Conservation (phyloP, 2,329 filamentous ascomycete species). For the Bipolaris cookei region DNA sequence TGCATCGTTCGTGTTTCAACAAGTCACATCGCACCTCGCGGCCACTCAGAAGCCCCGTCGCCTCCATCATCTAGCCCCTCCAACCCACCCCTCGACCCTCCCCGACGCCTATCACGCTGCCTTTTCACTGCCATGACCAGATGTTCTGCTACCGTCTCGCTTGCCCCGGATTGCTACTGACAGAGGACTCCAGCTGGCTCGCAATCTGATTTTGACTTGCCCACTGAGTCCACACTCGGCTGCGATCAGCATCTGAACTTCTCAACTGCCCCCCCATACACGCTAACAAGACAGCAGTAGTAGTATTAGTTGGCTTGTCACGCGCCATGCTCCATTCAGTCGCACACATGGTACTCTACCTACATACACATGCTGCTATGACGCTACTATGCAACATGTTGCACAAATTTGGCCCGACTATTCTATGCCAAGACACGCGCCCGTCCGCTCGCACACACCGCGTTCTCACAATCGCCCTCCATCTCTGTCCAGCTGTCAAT, state of each 20-base stretch:
- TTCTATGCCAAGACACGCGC: neutral
- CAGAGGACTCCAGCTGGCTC: constrained; percentile 1
- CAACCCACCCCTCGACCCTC: neutral
- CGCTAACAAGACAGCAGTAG: constrained; percentile 10
- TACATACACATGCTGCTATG: constrained; percentile 4
- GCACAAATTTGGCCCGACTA: constrained; percentile 5
- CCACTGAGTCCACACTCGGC: constrained; percentile 1
- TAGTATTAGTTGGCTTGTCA: constrained; percentile 1
- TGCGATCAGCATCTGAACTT: constrained; percentile 10
- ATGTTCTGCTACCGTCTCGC: constrained; percentile 15
- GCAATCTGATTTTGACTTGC: constrained; percentile 6
- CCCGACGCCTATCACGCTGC: constrained; percentile 3
- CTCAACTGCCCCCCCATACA: constrained; percentile 1
- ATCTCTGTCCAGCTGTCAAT: neutral
- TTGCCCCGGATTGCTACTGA: constrained; percentile 17
- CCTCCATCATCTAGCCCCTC: neutral
- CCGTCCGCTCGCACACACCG: constrained; percentile 3
- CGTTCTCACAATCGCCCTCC: neutral
- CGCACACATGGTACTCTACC: neutral
- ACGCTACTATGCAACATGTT: constrained; percentile 4
- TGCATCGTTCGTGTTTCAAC: constrained; percentile 7
- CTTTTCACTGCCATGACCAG: constrained; percentile 15
- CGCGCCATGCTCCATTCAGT: neutral
- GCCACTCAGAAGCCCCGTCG: constrained; percentile 1
- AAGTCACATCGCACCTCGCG: neutral